Percentiles rank a stretch among this genome's conserved stretches.
Evolutionary conservation across 441 rosid species (phyloP).

Genomic region (Francoa sonchifolia): DNA sequence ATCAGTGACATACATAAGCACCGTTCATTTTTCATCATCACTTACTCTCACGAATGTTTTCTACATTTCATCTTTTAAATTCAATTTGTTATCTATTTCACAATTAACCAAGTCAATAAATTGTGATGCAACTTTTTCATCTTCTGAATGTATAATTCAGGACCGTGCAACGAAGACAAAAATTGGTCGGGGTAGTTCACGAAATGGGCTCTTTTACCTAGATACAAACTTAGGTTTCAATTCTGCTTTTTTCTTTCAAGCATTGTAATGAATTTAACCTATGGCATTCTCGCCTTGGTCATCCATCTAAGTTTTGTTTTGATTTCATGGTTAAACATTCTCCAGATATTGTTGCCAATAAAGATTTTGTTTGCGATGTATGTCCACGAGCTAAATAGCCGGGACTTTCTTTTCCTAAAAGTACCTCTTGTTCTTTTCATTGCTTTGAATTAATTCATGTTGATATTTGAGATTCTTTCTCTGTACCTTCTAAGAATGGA

Average conservation of each 20-base stretch:
- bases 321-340: background rate
- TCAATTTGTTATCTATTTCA: background rate
- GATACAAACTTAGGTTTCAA: background rate
- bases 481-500: background rate
- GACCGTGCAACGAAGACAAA: background rate
- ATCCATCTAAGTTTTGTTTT: background rate
- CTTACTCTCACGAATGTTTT: background rate
- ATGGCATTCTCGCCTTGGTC: constrained; percentile 2
- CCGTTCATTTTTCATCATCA: background rate
- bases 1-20: background rate
- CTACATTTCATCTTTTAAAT: background rate
- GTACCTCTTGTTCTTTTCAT: background rate
- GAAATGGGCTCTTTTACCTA: background rate
- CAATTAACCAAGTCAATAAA: background rate
- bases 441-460: background rate
- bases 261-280: background rate
- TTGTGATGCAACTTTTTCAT: background rate
- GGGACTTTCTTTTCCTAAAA: background rate
- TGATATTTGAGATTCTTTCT: constrained; percentile 3
- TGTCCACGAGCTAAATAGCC: background rate
- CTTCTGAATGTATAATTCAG: background rate
- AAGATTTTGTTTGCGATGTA: background rate
- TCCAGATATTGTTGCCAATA: background rate
- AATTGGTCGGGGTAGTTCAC: background rate
- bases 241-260: background rate